Base-by-base conservation (phyloP, 2,329 filamentous ascomycete species). In the Talaromyces sp. region DNA sequence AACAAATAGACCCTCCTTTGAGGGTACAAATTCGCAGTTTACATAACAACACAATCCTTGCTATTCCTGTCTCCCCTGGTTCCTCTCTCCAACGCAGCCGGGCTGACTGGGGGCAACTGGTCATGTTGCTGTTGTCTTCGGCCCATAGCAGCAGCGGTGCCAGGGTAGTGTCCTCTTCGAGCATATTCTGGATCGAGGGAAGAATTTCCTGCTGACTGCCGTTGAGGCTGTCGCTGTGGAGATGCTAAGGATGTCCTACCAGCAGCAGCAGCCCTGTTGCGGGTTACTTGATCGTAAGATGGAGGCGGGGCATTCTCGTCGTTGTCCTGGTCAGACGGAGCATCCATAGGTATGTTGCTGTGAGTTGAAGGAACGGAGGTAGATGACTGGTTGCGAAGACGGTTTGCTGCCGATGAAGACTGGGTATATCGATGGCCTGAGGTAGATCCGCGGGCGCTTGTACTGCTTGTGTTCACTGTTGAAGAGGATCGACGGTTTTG, bases 281-380 rank as follows among this genome's bases (percentile, higher is more conserved):
- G 81, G 0, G 85, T 81, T 19, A 85, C 84, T 71, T 88, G 85
- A 70, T 89, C 87, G 68, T 90, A 90, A 0, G 82, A 82, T 4
- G 87, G 87, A 1, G 85, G 86, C 1, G 85, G 85, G 0, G 79
- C 82, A 55, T 73, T 77, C 60, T 67, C 75, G 39, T 76, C 67
- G 55, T 73, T 68, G 27, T 67, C 68, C n/a, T 42, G 25, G 13
- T 32, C 39, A 64, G 55, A 61, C 59, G 49, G 59, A 28, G 17
- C 32, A 33, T 64, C 55, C 68, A 71, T 64, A 33, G 64, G 61
- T 33, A 65, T 71, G 15, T 80, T 76, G 0, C 79, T 79, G 32
- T 79, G 25, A 59, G 44, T 44, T 42, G 51, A 44, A 15, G 56
- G 39, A n/a, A 53, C 30, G 4, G 58, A 60, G 5, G 53, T 25